Base-by-base conservation (phyloP, 495 filamentous ascomycete genomes). In the Polyplosphaeria fusca region DNA sequence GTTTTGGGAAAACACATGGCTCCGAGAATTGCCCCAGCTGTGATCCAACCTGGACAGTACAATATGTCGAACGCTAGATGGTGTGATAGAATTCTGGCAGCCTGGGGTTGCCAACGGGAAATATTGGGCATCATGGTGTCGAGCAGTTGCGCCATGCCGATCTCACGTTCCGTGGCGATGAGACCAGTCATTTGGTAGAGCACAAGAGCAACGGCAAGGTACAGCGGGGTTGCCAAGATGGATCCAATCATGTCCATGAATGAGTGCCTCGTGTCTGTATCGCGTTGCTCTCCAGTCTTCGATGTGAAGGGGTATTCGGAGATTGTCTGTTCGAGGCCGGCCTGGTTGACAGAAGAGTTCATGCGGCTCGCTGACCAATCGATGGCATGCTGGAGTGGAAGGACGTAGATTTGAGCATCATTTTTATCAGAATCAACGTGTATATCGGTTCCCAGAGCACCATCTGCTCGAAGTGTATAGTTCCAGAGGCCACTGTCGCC, bases 51-150 rank as follows among this genome's bases (percentile, higher is more conserved):
- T 1, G 83, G 80, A 7, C 81, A 66, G 64, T 91, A 93, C 9
- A 88, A 73, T 47, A 47, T 19, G 46, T 82, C 78, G 65, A 91
- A 88, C 1, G 86, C 77, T 11, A 88, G 49, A 63, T 87, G 83
- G 59, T 87, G 83, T 0, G 85, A 80, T 20, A 85, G 48, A 9
- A 91, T 68, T 2, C 88, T 77, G 16, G 83, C 81, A 24, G 78
- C 73, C 73, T 91, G 87, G 13, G 82, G 81, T 61, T 86, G 68
- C 85, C 86, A 89, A 13, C 74, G 72, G 22, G 73, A 72, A 22
- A 70, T 68, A 57, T 85, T 86, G 19, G 84, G 81, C 79, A 90
- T 89, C 83, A 89, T 91, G 32, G 87, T 84, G 69, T 93, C 88
- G 40, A 91, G 75, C 38, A 93, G 73, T 38, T 87, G 85, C 25